Evolutionary conservation across 2,329 filamentous ascomycete species (phyloP), one percentile per base, ranked within the genome.

Genomic region (Esteya vermicola): DNA sequence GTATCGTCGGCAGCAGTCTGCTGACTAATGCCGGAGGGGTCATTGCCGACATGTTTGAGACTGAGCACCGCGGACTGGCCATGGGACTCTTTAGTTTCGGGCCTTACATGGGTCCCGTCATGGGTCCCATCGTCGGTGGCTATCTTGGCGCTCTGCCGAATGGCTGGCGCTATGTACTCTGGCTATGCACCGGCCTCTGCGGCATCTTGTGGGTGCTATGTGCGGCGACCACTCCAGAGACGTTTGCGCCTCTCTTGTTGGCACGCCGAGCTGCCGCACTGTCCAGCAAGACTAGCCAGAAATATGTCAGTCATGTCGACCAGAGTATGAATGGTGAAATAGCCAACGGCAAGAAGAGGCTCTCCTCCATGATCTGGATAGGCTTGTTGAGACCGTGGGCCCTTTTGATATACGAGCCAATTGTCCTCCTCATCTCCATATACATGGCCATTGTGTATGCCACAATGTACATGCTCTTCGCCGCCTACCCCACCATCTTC

Each of bases 81-180:
- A 64, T 71, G 56, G 61, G 63, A 6, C 66, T 91, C 26, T 94
- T 85, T 77, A 74, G 69, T 47, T 75, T 93, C 38, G 85, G 84
- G 0, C 85, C 86, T 0, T 72, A 93, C 55, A 93, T 93, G 52
- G 86, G 81, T 16, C 81, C 67, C 6, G 56, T 55, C 3, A 57
- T 55, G 52, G 77, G 80, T 0, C 79, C 81, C 0, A 61, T 56
- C 13, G 44, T 48, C 18, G 53, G 54, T 13, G 56, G 56, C 13
- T 59, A 56, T 40, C 35, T 59, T 2, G 43, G 48, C 13, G n/a
- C n/a, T n/a, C 38, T 48, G 37, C 45, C 44, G 9, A 42, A 45
- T 9, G 54, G 53, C 13, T 58, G 55, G 54, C 48, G 54, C 22
- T 58, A 55, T 53, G 27, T 42, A 1, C 36, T 20, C 12, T 36